Base-by-base conservation (phyloP, 2,329 filamentous ascomycete genomes). In the Ophiostoma piceae region DNA sequence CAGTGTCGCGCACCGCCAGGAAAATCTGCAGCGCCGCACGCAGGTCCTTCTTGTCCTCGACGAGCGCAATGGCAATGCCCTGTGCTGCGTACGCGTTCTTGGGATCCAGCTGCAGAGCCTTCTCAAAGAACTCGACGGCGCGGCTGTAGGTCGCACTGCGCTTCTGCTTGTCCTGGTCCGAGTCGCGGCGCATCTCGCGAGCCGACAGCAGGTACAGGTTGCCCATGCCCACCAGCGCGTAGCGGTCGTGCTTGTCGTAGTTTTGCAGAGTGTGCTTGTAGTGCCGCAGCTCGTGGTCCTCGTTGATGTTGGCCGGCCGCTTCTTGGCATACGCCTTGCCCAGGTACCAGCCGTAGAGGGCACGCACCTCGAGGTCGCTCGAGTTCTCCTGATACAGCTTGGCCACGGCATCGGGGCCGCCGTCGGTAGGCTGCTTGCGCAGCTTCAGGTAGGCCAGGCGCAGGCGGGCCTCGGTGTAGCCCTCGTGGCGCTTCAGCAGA, bases 61-160 rank as follows among this genome's bases (percentile, higher is more conserved):
- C 89, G 37, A 99, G 83, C 9, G 94, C 94, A 76, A 99, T 98
- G 16, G 92, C 95, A 73, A 99, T 88, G 72, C 96, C 95, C 77
- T 99, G 95, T 1, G 95, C 95, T 8, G 96, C 96, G 78, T 96
- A 97, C 0, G 95, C 94, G 75, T 98, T 99, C 81, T 90, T 93
- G 0, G 93, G 89, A 76, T 99, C 95, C n/a, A 99, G 83, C 73
- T 96, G 92, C 29, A 99, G 83, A 4, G 94, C 94, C 81, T 99
- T 99, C 78, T 98, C 95, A 75, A 97, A 99, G 80, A 99, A 99
- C 77, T 99, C 96, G 12, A 98, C 94, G 0, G 95, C 94, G 74
- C 94, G 93, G 77, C 89, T 88, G 77, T 98, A 99, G 72, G 88
- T 90, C 74, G 90, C 91, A 70, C 90, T 91, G 68, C 94, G 89